Base-by-base conservation (phyloP, 2,329 filamentous ascomycete species). In the Clarireedia homoeocarpa region DNA sequence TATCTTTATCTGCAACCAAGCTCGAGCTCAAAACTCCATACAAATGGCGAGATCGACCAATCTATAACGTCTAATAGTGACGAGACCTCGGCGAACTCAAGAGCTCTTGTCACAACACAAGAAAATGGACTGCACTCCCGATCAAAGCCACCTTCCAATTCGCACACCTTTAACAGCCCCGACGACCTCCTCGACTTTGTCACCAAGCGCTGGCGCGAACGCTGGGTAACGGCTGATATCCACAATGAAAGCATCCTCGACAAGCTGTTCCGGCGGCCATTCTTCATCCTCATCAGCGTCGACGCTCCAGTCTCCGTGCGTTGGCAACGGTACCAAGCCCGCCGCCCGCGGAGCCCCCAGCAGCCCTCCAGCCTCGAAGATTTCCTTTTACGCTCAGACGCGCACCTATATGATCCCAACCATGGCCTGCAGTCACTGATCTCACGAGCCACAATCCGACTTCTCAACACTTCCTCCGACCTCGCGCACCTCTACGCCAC, bases 201-300 rank as follows among this genome's bases (percentile, higher is more conserved):
- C 56, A 97, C 92, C 3, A 82, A 83, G 69, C 77, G 83, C 70
- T 99, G 94, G 94, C 83, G 81, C 61, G 80, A 85, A 56, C 83
- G 85, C 55, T 99, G 88, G 81, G 89, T 97, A 15, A 94, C 86
- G 2, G 94, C 88, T 3, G 86, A 94, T 67, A 84, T 96, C 60
- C 82, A 84, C 74, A 83, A 85, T 63, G 86, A 91, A 63, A 70
- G 72, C 2, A 80, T 86, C 6, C 80, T 96, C 4, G 89, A 96
- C 64, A 78, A 84, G 24, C 83, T 96, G 51, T 75, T 85, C 58
- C 80, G 85, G 20, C 82, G 94, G 6, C 94, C 94, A 0, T 96
- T 96, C 75, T 97, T 97, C 76, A 80, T 99, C 50, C 82, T 97
- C 36, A 77, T 99, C 67, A 92, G 89, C 70, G 84, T 97, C 48